Percentiles rank a stretch among this genome's conserved stretches.
Evolutionary conservation across 805 yeast species (phyloP).

Genomic region (Candida qinlingensis): DNA sequence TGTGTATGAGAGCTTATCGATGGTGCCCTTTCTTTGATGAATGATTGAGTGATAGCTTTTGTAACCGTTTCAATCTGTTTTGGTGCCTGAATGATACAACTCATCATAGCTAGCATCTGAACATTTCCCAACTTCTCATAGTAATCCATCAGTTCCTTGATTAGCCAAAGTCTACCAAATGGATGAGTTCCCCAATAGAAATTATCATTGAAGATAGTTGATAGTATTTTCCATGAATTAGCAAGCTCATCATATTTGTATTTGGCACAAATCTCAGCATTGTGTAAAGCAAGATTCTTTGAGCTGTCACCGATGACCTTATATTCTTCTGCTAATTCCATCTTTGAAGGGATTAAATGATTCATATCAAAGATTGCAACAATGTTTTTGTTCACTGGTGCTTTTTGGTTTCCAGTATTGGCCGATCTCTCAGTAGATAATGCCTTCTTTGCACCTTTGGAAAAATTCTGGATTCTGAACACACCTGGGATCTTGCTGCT

Average conservation of each 20-base stretch:
- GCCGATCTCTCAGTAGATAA: constrained; percentile 20
- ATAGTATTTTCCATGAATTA: constrained; percentile 67
- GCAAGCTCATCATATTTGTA: constrained; percentile 59
- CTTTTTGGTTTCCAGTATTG: constrained; percentile 11
- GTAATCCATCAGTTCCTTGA: constrained; percentile 54
- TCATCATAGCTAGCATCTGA: constrained; percentile 87
- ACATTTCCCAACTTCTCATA: constrained; percentile 62
- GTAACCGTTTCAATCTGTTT: background rate
- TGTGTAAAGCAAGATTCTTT: constrained; percentile 58
- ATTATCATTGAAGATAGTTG: constrained; percentile 31
- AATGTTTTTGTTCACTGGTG: constrained; percentile 39
- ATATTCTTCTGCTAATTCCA: constrained; percentile 64
- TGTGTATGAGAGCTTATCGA: constrained; percentile 15
- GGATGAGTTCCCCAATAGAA: constrained; percentile 82
- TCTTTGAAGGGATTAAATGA: constrained; percentile 68
- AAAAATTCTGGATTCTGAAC: constrained; percentile 21
- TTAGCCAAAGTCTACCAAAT: constrained; percentile 63
- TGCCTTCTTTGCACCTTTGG: background rate
- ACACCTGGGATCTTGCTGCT: constrained; percentile 49
- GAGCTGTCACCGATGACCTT: constrained; percentile 60
- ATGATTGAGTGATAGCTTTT: background rate
- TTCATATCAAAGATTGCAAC: constrained; percentile 61
- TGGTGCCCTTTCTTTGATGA: constrained; percentile 5
- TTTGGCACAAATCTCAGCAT: constrained; percentile 63
- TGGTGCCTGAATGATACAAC: constrained; percentile 50